Evolutionary conservation across 495 filamentous ascomycete genomes (phyloP), one percentile per base, ranked within the genome.

Genomic region (Delitschia confertaspora): DNA sequence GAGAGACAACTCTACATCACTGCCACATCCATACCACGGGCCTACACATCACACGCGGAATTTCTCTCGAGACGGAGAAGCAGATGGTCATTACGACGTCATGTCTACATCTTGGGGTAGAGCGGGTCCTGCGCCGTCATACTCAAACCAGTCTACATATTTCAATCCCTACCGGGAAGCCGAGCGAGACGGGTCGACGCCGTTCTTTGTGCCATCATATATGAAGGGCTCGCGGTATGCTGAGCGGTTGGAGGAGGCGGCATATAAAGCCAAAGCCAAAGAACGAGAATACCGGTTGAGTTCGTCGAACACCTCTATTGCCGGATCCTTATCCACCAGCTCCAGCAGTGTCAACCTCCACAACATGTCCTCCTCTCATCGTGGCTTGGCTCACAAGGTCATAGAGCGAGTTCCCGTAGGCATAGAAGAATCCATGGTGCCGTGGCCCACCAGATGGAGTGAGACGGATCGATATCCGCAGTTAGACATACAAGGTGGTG

Each of bases 371-470:
- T 69, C 83, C 7, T 78, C 82, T 5, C 85, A 95, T 57, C 72
- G 83, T 13, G 88, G 88, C 8, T 78, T 91, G 67, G 76, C 83
- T 8, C 86, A 82, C 63, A 85, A 95, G 55, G 69, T 94, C 31
- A 82, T 93, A 51, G 91, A 95, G 65, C 78, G 85, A 49, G 68
- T 75, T 38, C 75, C 83, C 6, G 62, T 70, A 3, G 49, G 64
- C 21, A 71, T 78, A 44, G 77, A 82, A 35, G 62, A 65, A 25
- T 52, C 60, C 3, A 55, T 82, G 27, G 66, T 71, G 27, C 81
- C 82, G 9, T 70, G 96, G 35, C 91, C 91, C 39, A 80, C 80
- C 1, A 76, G 73, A 55, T 95, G 88, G 88, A 91, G 77, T 50
- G 80, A 78, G 25, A 66, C 70, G 8, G 88, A 95, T 62, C 89